These are phyloP conservation scores for Polyporus arcularius DNA, from an alignment of 768 basidiomycete genomes.

Conservation along the genomic window DNA sequence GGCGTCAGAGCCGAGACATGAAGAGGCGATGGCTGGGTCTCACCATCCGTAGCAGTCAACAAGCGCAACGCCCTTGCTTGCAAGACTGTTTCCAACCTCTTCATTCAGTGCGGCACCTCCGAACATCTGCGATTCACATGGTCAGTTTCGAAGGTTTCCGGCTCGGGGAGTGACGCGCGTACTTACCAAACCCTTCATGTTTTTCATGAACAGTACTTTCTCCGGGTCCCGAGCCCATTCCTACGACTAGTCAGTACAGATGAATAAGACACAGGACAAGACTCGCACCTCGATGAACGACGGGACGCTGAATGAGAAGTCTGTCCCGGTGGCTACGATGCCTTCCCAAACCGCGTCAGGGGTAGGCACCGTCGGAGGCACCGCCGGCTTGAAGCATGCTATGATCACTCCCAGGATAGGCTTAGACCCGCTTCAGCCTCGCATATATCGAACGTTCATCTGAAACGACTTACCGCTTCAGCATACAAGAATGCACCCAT, in stretches of 20 bases:
- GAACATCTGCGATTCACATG: slow-evolving; percentile 2
- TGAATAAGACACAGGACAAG: background rate
- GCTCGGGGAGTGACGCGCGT: background rate
- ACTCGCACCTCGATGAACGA: slow-evolving; percentile 20
- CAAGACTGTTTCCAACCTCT: slow-evolving; percentile 8
- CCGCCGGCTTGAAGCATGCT: slow-evolving; percentile 25
- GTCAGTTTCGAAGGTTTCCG: background rate
- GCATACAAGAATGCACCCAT: slow-evolving; percentile 11
- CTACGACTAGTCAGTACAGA: background rate
- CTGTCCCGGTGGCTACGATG: slow-evolving; percentile 4
- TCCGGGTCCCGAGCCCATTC: slow-evolving; percentile 22
- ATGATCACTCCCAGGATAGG: slow-evolving; percentile 20
- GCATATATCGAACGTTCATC: background rate
- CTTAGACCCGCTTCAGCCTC: background rate
- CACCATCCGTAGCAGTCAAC: slow-evolving; percentile 12
- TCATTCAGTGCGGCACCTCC: slow-evolving; percentile 16
- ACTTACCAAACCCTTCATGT: slow-evolving; percentile 10
- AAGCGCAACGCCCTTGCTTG: slow-evolving; percentile 7
- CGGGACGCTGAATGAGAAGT: slow-evolving; percentile 17
- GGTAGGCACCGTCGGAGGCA: slow-evolving; percentile 26
- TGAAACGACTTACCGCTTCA: background rate
- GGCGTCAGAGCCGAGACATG: background rate
- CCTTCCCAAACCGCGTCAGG: slow-evolving; percentile 18
- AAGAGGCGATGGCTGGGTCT: background rate
- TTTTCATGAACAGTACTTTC: slow-evolving; percentile 18